phyloP scores from a whole-genome alignment of 2,329 filamentous ascomycete species.

The Aureobasidium sp. region DNA sequence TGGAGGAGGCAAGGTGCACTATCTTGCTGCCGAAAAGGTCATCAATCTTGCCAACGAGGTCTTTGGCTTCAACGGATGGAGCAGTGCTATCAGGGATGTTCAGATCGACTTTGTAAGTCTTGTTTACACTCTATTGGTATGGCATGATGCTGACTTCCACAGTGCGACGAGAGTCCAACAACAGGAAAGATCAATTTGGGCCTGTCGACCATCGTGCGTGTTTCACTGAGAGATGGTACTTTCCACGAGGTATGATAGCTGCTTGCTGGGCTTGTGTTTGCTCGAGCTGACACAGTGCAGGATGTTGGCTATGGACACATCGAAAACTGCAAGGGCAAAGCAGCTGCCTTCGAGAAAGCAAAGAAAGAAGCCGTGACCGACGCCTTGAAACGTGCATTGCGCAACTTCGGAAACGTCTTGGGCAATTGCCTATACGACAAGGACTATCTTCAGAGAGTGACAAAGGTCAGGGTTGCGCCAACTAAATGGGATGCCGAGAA shows the following conservation, averaged over 20 bases:
- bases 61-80: slow-evolving; percentile 97
- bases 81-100: slow-evolving; percentile 86
- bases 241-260: slow-evolving; percentile 62
- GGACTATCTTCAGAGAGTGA: slow-evolving; percentile 82
- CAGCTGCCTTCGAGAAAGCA: slow-evolving; percentile 92
- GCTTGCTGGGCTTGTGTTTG: neutral
- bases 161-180: slow-evolving; percentile 72
- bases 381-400: slow-evolving; percentile 76
- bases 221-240: slow-evolving; percentile 88
- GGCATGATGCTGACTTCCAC: neutral
- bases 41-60: slow-evolving; percentile 93
- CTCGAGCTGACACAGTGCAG: slow-evolving; percentile 26
- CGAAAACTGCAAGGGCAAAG: slow-evolving; percentile 92
- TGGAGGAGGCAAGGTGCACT: slow-evolving; percentile 79
- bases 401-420: slow-evolving; percentile 90
- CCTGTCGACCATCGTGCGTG: slow-evolving; percentile 79
- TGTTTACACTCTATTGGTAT: neutral
- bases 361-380: slow-evolving; percentile 98
- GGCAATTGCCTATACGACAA: slow-evolving; percentile 99
- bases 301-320: slow-evolving; percentile 96
- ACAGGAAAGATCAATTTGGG: slow-evolving; percentile 76
- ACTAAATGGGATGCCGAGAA: slow-evolving; percentile 70
- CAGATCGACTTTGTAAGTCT: slow-evolving; percentile 75
- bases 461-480: slow-evolving; percentile 74
- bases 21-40: slow-evolving; percentile 91